These are phyloP conservation scores for Tolypocladium amazonense DNA, from an alignment of 2,329 filamentous ascomycete genomes.

Conservation along the genomic window DNA sequence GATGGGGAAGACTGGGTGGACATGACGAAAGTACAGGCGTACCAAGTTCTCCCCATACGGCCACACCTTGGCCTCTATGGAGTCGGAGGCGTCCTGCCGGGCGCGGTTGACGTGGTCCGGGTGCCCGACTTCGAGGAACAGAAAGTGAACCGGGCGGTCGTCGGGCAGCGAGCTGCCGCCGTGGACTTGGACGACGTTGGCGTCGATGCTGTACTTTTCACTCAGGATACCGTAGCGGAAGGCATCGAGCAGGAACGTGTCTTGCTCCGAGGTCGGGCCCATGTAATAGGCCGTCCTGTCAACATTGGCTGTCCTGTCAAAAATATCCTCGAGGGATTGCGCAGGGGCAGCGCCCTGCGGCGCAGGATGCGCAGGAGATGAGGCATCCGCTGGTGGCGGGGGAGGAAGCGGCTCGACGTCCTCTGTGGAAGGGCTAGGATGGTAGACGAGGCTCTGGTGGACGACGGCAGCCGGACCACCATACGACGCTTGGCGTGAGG, in stretches of 20 bases:
- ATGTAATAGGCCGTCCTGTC: constrained; percentile 32
- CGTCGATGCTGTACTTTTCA: constrained; percentile 31
- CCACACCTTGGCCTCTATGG: constrained; percentile 30
- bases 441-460: constrained; percentile 12
- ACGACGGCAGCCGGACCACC: constrained; percentile 11
- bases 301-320: constrained; percentile 28
- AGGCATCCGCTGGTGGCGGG: background rate
- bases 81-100: constrained; percentile 25
- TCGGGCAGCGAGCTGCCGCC: constrained; percentile 21
- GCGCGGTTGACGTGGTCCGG: constrained; percentile 29
- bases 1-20: constrained; percentile 32
- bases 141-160: constrained; percentile 33
- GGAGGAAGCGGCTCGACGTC: background rate
- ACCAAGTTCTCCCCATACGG: constrained; percentile 29
- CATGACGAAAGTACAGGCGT: constrained; percentile 32
- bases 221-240: constrained; percentile 36
- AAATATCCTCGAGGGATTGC: constrained; percentile 30
- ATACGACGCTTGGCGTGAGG: background rate
- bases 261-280: constrained; percentile 34
- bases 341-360: constrained; percentile 2
- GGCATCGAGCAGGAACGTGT: constrained; percentile 33
- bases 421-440: background rate
- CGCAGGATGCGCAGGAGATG: background rate
- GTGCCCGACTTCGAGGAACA: constrained; percentile 31
- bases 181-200: constrained; percentile 31